Base-by-base conservation (phyloP, 1,284 basidiomycete species). In the Xerocomus nothofagi region DNA sequence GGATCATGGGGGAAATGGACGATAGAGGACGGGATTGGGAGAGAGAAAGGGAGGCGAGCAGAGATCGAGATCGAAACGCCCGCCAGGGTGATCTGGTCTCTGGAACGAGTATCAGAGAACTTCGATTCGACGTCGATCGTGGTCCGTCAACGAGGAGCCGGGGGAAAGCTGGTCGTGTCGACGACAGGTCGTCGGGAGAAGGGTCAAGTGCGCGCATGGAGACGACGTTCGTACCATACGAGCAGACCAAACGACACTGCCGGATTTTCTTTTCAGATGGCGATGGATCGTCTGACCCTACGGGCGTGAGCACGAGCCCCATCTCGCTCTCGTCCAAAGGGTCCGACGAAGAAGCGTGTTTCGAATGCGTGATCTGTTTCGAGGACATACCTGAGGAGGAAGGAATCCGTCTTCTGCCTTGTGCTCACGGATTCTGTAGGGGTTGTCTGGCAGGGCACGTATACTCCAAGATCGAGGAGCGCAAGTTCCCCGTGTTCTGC, bases 401-500 rank as follows among this genome's bases (percentile, higher is more conserved):
- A 41, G 50, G 61, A 24, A 37, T 62, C 3, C 53, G 23, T 17
- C 51, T 62, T n/a, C 37, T 51, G 21, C 60, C 60, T 32, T 66
- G 63, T 39, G 42, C 51, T 47, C 61, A 62, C 24, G 57, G 52
- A 23, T 58, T 62, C 21, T 62, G 61, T 62, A 71, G 78, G 46
- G 61, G 66, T 3, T 86, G 85, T 58, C 60, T 84, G 18, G 64
- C 65, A 26, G 58, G 64, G 10, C 75, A 82, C 45, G 67, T 80
- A 10, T 57, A 60, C n/a, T 69, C 73, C 6, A 78, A 78, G 57
- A 66, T 86, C 17, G 60, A 69, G 5, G 76, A 82, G 31, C 75
- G 75, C 47, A 72, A 69, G 14, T 85, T 77, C 53, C 84, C 84
- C 0, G 76, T 86, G 30, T 56, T 77, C 5, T 87, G 85, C 57